Evolutionary conservation across 1,284 basidiomycete species (phyloP).

Genomic region (Erythrobasidium hasegawianum): DNA sequence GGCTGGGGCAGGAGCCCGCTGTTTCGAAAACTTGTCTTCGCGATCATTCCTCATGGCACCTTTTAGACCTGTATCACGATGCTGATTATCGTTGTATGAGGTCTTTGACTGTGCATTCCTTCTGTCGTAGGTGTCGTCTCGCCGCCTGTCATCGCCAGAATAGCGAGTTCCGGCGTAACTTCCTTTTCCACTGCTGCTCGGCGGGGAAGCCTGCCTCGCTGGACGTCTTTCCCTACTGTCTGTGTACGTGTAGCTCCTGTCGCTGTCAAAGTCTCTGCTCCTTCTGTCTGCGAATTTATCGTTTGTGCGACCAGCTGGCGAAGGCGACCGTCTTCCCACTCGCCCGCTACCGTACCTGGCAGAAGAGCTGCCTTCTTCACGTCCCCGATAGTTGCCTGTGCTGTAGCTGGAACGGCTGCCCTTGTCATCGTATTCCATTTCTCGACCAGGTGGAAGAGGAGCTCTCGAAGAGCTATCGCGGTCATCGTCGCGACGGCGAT

Average conservation of each 20-base stretch:
- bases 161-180: neutral
- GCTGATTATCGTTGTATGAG: slow-evolving; percentile 10
- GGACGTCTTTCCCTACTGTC: slow-evolving; percentile 2
- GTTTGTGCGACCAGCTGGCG: neutral
- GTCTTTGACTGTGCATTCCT: neutral
- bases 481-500: slow-evolving; percentile 19
- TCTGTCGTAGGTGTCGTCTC: neutral
- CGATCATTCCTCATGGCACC: slow-evolving; percentile 1
- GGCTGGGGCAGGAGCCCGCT: slow-evolving; percentile 5
- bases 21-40: slow-evolving; percentile 30
- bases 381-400: neutral
- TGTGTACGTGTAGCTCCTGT: slow-evolving; percentile 16
- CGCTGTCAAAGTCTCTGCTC: slow-evolving; percentile 16
- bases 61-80: neutral
- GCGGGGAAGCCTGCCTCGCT: neutral
- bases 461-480: slow-evolving; percentile 16
- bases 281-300: slow-evolving; percentile 5
- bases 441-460: slow-evolving; percentile 21
- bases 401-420: no score
- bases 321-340: slow-evolving; percentile 1
- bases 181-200: neutral
- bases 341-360: neutral
- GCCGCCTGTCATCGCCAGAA: neutral
- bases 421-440: neutral
- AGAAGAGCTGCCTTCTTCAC: neutral